These are phyloP conservation scores for Boletus tylopilopsis DNA, from an alignment of 768 basidiomycete genomes.

Conservation along the genomic window DNA sequence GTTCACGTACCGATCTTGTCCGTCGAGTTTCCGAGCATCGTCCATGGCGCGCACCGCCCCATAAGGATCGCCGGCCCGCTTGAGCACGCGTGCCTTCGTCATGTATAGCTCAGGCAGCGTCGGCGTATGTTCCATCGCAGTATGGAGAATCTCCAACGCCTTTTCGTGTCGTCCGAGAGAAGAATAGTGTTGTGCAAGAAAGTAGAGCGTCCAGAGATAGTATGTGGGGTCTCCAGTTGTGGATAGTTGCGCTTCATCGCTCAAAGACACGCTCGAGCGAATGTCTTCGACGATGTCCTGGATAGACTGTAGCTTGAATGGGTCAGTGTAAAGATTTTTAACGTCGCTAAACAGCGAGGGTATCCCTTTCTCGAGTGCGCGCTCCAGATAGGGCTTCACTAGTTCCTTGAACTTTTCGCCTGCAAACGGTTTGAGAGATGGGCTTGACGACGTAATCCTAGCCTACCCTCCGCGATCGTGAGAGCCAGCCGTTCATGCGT, in stretches of 20 bases:
- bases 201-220: constrained; percentile 94
- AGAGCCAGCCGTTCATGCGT: constrained; percentile 76
- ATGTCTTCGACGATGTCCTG: constrained; percentile 63
- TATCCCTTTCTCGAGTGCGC: constrained; percentile 76
- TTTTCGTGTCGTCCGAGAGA: constrained; percentile 43
- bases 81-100: constrained; percentile 77
- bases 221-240: constrained; percentile 56
- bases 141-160: constrained; percentile 60
- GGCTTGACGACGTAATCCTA: neutral
- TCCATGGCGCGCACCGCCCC: constrained; percentile 76
- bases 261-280: constrained; percentile 33
- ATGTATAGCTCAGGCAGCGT: constrained; percentile 89
- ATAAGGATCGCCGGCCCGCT: constrained; percentile 75
- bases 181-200: constrained; percentile 87
- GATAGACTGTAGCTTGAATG: constrained; percentile 61
- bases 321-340: constrained; percentile 73
- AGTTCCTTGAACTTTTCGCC: constrained; percentile 68
- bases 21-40: constrained; percentile 80
- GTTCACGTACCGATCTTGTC: constrained; percentile 94
- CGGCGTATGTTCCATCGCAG: constrained; percentile 81
- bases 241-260: constrained; percentile 30
- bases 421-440: constrained; percentile 15
- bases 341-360: constrained; percentile 93
- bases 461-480: constrained; percentile 51
- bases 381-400: constrained; percentile 61